Evolutionary conservation across 805 yeast species (phyloP), one percentile per base, ranked within the genome.

Genomic region (Candida tammaniensis): DNA sequence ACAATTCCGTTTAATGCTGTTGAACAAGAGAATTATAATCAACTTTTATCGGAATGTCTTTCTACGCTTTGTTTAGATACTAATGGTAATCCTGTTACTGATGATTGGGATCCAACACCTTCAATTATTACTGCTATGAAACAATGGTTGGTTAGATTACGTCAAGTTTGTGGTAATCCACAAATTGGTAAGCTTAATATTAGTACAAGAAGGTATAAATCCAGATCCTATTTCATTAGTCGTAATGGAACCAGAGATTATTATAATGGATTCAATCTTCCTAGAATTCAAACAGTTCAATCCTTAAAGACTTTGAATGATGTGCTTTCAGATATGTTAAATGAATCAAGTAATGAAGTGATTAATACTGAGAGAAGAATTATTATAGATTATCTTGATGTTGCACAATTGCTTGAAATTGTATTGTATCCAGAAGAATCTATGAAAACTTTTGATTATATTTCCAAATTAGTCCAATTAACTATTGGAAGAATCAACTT

Each of bases 91-190:
- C 82, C 82, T 0, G 53, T 65, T 1, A 49, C 61, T 4, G 68
- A 67, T 8, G 74, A 68, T 44, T 69, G 77, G 76, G 68, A 70
- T 42, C 69, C 76, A 4, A 48, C 77, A 11, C 42, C 61, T 0
- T 47, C 66, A 1, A 54, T 72, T 17, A 55, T 68, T 34, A 48
- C 60, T 4, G 49, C 57, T n/a, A 73, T 85, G 80, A 67, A 84
- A 32, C 63, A 63, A 8, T 86, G 95, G 93, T 61, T 91, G 6
- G 64, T 70, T 5, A 66, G 73, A 30, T 59, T 91, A 18, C 67
- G 98, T 21, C 87, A 85, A 48, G 69, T 85, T 0, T 91, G 97
- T 47, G 85, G 93, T 39, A 94, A 86, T 59, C 86, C 95, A 1
- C 76, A 74, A 35, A 59, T 67, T 12, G 72, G 72, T 1, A 51